Evolutionary conservation across 129 eudicot species (phyloP).

Genomic region (Centella asiatica): DNA sequence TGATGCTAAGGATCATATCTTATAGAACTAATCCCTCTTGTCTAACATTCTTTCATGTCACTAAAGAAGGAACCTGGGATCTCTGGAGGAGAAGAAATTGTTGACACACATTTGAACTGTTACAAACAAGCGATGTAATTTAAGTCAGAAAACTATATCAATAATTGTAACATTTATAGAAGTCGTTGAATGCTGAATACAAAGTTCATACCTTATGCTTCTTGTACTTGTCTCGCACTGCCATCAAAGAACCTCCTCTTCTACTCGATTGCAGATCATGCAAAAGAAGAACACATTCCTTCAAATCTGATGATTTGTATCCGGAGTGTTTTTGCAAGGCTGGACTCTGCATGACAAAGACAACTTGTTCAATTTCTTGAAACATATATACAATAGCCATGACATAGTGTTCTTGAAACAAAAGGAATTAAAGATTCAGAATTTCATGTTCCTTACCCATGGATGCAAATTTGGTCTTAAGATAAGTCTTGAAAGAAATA

Average conservation of each 20-base stretch:
- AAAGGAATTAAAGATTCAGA: too few species aligned
- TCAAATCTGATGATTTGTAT: slow-evolving; percentile 43
- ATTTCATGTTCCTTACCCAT: slow-evolving; percentile 42
- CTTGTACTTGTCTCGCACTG: slow-evolving; percentile 69
- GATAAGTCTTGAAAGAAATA: slow-evolving; percentile 62
- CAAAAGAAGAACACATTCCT: slow-evolving; percentile 57
- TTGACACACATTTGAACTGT: slow-evolving; percentile 70
- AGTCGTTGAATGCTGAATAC: not conserved
- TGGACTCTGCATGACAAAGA: slow-evolving; percentile 25
- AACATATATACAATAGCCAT: not conserved
- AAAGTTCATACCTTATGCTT: slow-evolving; percentile 66
- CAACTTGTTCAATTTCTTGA: not conserved
- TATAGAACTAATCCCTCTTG: too few species aligned
- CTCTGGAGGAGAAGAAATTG: slow-evolving; percentile 38
- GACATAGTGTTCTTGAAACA: not conserved
- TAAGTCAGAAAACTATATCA: slow-evolving; percentile 4
- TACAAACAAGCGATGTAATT: not conserved
- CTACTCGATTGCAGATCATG: slow-evolving; percentile 57
- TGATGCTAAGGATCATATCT: too few species aligned
- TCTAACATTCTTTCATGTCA: slow-evolving; percentile 25
- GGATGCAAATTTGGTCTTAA: slow-evolving; percentile 46
- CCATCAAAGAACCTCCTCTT: slow-evolving; percentile 43
- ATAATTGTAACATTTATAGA: not conserved
- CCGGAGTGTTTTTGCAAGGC: slow-evolving; percentile 42
- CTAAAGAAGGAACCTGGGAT: slow-evolving; percentile 44